Percentiles rank a stretch among this genome's conserved stretches.
Conservation (phyloP, 78 protist genomes). For the Polysphondylium violaceum region DNA sequence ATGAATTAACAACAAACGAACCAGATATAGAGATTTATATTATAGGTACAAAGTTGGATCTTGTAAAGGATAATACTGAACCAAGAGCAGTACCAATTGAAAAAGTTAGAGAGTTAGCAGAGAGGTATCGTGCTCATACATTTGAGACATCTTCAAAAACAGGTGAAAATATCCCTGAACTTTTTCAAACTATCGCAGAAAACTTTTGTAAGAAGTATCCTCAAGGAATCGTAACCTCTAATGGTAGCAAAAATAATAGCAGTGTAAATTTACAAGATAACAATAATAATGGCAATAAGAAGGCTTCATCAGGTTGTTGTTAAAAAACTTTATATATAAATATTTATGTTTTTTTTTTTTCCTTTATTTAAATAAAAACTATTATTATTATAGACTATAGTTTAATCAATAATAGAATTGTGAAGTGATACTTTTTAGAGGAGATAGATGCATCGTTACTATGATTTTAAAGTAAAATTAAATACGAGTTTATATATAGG, state of each 20-base stretch:
- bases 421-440: no score
- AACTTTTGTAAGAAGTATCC: slow-evolving; percentile 36
- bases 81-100: slow-evolving; percentile 12
- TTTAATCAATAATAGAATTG: no score
- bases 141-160: slow-evolving; percentile 69
- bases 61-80: slow-evolving; percentile 21
- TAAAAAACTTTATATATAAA: no score
- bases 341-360: no score
- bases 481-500: no score
- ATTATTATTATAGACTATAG: no score
- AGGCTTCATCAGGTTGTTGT: not conserved
- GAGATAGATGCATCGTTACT: no score
- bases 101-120: slow-evolving; percentile 24
- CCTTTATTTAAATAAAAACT: no score
- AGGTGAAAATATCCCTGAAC: slow-evolving; percentile 28
- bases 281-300: not conserved
- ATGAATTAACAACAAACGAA: slow-evolving; percentile 54
- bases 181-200: slow-evolving; percentile 38
- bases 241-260: not conserved
- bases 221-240: not conserved
- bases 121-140: slow-evolving; percentile 3
- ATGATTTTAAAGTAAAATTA: no score
- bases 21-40: slow-evolving; percentile 74
- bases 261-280: not conserved
- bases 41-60: slow-evolving; percentile 64